A percentile compares a stretch with the other conserved stretches of the same genome.
phyloP scores from a whole-genome alignment of 352 stramenopile genomes.

The Globisporangium iwayamae region DNA sequence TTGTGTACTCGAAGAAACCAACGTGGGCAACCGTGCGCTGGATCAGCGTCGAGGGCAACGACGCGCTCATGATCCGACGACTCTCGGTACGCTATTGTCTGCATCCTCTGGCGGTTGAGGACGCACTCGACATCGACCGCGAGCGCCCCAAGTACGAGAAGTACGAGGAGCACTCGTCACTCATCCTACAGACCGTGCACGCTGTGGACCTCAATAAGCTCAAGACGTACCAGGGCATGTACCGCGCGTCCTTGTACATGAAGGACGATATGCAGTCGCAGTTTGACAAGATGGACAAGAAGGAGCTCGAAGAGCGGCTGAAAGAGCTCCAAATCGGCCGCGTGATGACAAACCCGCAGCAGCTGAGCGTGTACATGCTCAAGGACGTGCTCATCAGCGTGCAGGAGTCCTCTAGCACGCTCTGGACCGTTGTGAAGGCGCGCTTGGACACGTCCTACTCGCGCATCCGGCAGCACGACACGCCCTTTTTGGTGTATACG shows the following conservation, averaged over 20 bases:
- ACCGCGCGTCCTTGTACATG: conserved; percentile 64
- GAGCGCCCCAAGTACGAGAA: conserved; percentile 84
- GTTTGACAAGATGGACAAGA: conserved; percentile 66
- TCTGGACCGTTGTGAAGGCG: conserved; percentile 60
- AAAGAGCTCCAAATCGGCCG: conserved; percentile 49
- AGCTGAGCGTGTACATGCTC: conserved; percentile 75
- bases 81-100: conserved; percentile 82
- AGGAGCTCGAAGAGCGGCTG: conserved; percentile 55
- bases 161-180: conserved; percentile 80
- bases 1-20: conserved; percentile 81
- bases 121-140: conserved; percentile 72
- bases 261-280: conserved; percentile 39
- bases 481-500: conserved; percentile 69
- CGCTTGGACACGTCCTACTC: conserved; percentile 77
- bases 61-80: conserved; percentile 59
- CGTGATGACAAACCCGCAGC: conserved; percentile 73
- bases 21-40: conserved; percentile 74
- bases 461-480: conserved; percentile 74
- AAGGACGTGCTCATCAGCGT: conserved; percentile 74
- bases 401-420: conserved; percentile 42
- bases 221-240: conserved; percentile 70
- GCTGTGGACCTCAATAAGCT: conserved; percentile 46
- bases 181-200: conserved; percentile 71
- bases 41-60: conserved; percentile 75
- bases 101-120: conserved; percentile 82